A percentile compares a stretch with the other conserved stretches of the same genome.
These are phyloP conservation scores for Leccinum subgranulosum DNA, from an alignment of 768 basidiomycete genomes.

Conservation along the genomic window DNA sequence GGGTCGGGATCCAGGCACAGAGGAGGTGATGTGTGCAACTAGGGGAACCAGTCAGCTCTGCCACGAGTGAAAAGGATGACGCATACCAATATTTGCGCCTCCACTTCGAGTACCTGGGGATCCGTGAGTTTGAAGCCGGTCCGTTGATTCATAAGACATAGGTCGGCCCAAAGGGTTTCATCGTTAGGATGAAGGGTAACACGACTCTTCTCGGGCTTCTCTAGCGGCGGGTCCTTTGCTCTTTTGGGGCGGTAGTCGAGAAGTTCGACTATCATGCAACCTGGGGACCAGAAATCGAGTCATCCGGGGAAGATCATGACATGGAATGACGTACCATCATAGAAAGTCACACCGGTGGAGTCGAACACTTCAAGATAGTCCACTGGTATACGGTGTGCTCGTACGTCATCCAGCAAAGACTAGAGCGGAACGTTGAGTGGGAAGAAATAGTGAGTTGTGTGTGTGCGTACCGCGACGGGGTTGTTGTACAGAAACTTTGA, in stretches of 20 bases:
- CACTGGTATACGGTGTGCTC: slow-evolving; percentile 78
- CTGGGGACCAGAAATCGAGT: slow-evolving; percentile 35
- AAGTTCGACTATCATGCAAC: slow-evolving; percentile 83
- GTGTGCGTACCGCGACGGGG: slow-evolving; percentile 56
- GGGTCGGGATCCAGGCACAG: slow-evolving; percentile 80
- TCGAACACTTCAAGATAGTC: slow-evolving; percentile 85
- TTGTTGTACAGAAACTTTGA: slow-evolving; percentile 81
- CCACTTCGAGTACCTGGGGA: slow-evolving; percentile 65
- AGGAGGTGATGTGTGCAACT: slow-evolving; percentile 75
- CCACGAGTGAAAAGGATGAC: background rate
- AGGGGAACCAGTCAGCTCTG: slow-evolving; percentile 9
- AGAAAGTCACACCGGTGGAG: slow-evolving; percentile 68
- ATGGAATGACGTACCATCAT: slow-evolving; percentile 58
- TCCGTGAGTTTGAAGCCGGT: slow-evolving; percentile 64
- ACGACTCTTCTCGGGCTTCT: slow-evolving; percentile 60
- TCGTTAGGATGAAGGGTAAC: slow-evolving; percentile 75
- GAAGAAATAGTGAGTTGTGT: background rate
- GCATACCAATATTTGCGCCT: slow-evolving; percentile 69
- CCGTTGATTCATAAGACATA: slow-evolving; percentile 66
- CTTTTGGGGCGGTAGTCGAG: slow-evolving; percentile 68
- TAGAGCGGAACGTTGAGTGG: slow-evolving; percentile 28
- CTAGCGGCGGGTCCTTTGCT: slow-evolving; percentile 53
- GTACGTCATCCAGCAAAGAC: slow-evolving; percentile 81
- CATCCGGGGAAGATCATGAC: background rate
- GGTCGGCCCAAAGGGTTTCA: slow-evolving; percentile 77